Conservation (phyloP, 2,329 filamentous ascomycete genomes). For the Emmonsiellopsis sp. region DNA sequence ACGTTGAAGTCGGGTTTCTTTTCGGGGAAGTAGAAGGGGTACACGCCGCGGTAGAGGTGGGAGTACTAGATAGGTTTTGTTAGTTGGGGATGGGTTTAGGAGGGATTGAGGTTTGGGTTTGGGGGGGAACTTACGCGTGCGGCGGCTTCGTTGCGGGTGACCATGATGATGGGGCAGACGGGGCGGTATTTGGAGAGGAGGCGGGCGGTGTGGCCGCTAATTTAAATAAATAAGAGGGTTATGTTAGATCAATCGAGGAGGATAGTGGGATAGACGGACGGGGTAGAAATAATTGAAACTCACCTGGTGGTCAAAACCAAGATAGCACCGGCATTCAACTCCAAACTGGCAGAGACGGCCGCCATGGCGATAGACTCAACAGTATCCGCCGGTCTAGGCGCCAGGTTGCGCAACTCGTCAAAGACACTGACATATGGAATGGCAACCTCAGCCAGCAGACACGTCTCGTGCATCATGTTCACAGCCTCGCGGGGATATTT, state of each 20-base stretch:
- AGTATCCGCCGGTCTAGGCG: constrained; percentile 73
- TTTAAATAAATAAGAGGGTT: constrained; percentile 17
- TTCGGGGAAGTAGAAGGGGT: constrained; percentile 92
- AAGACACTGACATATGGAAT: constrained; percentile 96
- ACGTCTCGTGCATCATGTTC: constrained; percentile 96
- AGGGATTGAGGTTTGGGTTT: background rate
- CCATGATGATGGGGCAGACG: constrained; percentile 99
- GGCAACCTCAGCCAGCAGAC: constrained; percentile 90
- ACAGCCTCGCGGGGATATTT: constrained; percentile 88
- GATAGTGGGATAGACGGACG: too few species aligned
- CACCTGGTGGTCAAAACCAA: constrained; percentile 86
- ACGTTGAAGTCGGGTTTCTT: constrained; percentile 88
- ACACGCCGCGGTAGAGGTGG: constrained; percentile 95
- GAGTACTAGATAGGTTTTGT: constrained; percentile 50
- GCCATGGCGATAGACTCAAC: constrained; percentile 96
- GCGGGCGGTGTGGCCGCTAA: constrained; percentile 80
- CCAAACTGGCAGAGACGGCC: constrained; percentile 87
- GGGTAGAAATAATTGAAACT: background rate
- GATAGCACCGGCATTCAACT: constrained; percentile 93
- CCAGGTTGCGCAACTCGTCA: constrained; percentile 82
- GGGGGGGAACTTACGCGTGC: constrained; percentile 51
- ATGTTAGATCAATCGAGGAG: background rate
- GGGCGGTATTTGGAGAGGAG: constrained; percentile 97
- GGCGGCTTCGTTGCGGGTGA: constrained; percentile 76
- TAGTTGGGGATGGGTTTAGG: constrained; percentile 10